Evolutionary conservation across 1,139 yeast genomes (phyloP).

Genomic region (Geotrichum fermentans): DNA sequence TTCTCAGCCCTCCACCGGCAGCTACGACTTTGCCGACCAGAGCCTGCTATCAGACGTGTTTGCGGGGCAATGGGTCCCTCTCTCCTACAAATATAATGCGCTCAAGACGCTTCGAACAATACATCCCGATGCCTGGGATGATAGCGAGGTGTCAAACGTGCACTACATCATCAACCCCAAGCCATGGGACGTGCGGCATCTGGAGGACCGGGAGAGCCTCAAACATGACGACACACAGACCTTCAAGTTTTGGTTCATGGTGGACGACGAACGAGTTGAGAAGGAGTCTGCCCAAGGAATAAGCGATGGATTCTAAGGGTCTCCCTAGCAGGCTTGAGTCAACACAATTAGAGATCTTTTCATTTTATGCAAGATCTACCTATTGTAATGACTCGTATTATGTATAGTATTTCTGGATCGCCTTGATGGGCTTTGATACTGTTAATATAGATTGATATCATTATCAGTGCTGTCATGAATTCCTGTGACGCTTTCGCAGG

Average conservation of each 20-base stretch:
- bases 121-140: slow-evolving; percentile 46
- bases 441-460: no score
- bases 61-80: slow-evolving; percentile 45
- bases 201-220: slow-evolving; percentile 22
- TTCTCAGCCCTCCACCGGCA: slow-evolving; percentile 36
- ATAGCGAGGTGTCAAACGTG: slow-evolving; percentile 46
- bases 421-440: no score
- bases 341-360: no score
- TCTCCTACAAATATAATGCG: slow-evolving; percentile 51
- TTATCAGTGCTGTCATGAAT: no score
- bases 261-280: slow-evolving; percentile 37
- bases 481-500: no score
- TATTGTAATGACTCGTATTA: no score
- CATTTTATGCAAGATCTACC: no score
- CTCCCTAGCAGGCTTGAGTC: no score
- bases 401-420: no score
- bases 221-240: slow-evolving; percentile 36
- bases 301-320: slow-evolving; percentile 22
- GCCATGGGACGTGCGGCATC: slow-evolving; percentile 49
- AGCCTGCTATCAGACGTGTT: slow-evolving; percentile 51
- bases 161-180: slow-evolving; percentile 54
- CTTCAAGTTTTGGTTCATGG: slow-evolving; percentile 33
- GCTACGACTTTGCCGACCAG: slow-evolving; percentile 54
- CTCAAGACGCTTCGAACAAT: slow-evolving; percentile 46
- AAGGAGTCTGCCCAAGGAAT: slow-evolving; percentile 23